Percentiles rank a stretch among this genome's conserved stretches.
phyloP scores from a whole-genome alignment of 148 eudicot species.

The Dianthus caryophyllus region DNA sequence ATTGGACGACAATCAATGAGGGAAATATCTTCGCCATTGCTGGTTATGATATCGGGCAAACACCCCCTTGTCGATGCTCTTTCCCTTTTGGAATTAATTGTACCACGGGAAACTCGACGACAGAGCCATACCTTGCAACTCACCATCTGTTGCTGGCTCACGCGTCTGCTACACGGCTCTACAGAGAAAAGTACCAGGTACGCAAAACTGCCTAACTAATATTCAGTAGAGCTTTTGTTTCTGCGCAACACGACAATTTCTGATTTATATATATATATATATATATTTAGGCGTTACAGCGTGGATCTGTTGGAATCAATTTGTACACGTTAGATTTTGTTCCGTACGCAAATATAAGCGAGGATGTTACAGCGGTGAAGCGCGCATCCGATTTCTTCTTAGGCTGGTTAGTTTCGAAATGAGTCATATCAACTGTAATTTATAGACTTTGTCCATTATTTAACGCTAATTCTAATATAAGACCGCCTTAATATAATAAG shows the following conservation, averaged over 20 bases:
- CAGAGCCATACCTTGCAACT: conserved; percentile 48
- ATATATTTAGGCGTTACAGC: conserved; percentile 15
- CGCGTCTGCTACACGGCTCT: conserved; percentile 40
- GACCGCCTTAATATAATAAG: too few species aligned
- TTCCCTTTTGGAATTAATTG: conserved; percentile 29
- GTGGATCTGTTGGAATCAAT: conserved; percentile 22
- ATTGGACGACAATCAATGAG: conserved; percentile 72
- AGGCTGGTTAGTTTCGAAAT: conserved; percentile 25
- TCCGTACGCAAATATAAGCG: conserved; percentile 16
- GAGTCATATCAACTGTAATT: background rate
- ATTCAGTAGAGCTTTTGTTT: too few species aligned
- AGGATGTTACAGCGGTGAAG: conserved; percentile 18
- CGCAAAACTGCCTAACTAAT: background rate
- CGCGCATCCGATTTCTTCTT: conserved; percentile 21
- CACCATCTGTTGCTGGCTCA: conserved; percentile 60
- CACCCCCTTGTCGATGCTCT: conserved; percentile 50
- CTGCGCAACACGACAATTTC: background rate
- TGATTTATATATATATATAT: background rate
- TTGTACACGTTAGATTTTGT: conserved; percentile 14
- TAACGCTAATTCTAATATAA: too few species aligned
- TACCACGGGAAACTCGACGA: conserved; percentile 40
- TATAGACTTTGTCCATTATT: too few species aligned
- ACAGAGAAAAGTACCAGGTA: conserved; percentile 53
- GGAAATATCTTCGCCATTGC: conserved; percentile 31
- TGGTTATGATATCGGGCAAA: conserved; percentile 37